Base-by-base conservation (phyloP, 495 filamentous ascomycete species). In the Aspergillus cristatus region DNA sequence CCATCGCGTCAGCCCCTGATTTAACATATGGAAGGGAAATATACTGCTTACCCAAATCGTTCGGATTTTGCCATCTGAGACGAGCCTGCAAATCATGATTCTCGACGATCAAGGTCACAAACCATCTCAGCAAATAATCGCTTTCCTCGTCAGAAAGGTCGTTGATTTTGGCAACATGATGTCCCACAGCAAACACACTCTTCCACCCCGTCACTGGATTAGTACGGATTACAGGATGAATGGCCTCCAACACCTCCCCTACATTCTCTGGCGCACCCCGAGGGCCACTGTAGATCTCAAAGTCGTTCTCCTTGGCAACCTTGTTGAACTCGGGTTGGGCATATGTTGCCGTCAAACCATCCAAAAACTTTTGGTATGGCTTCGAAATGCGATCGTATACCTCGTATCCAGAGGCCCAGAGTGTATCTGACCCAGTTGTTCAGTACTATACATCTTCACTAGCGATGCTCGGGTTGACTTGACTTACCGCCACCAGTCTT, bases 161-260 rank as follows among this genome's bases (percentile, higher is more conserved):
- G 46, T 87, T 77, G 56, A 88, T 74, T 14, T 68, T 58, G 41
- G 74, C 53, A 6, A 75, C 62, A 57, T 82, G 77, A 3, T 54
- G 55, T 14, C 78, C 80, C 8, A 81, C 68, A 0, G 74, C 78
- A 45, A 82, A 89, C 18, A 91, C 58, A 26, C 60, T 68, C 64
- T 84, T 86, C 82, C 85, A 90, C 1, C 85, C 85, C 0, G 85
- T 87, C 1, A 88, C 79, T 3, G 85, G 84, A 53, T 90, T 86
- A n/a, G 83, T 88, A 7, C 85, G 79, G 17, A 88, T 63, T 1
- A 87, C 74, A 0, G 82, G 79, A 54, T 89, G 83, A 11, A 76
- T 57, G 3, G 82, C 78, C 15, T 59, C 68, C 3, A 89, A 60
- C 10, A 71, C 63, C 2, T 65, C 65, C 30, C 81, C 85, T 0